Conservation (phyloP, 305 asterid genomes). For the Solanum hybrid region DNA sequence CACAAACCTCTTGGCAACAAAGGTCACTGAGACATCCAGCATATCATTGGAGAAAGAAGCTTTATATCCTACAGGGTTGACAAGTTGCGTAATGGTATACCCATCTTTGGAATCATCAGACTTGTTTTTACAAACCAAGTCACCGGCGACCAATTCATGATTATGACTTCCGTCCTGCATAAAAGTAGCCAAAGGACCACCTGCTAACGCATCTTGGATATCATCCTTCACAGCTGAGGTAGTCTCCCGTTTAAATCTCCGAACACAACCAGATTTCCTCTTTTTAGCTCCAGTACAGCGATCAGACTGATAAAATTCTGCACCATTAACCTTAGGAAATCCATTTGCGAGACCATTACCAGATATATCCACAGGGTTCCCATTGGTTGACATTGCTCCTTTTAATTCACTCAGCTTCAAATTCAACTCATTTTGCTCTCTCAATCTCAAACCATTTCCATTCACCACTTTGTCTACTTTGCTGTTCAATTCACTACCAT, state of each 20-base stretch:
- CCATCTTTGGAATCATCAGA: constrained; percentile 33
- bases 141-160: constrained; percentile 23
- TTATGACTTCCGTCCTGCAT: constrained; percentile 25
- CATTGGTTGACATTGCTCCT: constrained; percentile 19
- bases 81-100: constrained; percentile 51
- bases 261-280: constrained; percentile 86
- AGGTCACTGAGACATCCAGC: constrained; percentile 61
- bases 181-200: constrained; percentile 6
- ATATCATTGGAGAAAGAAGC: constrained; percentile 33
- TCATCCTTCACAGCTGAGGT: constrained; percentile 18
- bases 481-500: constrained; percentile 16
- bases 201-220: constrained; percentile 17
- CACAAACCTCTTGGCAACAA: constrained; percentile 77
- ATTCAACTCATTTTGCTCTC: constrained; percentile 34
- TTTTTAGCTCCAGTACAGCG: constrained; percentile 68
- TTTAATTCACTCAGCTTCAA: constrained; percentile 51
- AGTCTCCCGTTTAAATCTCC: constrained; percentile 59
- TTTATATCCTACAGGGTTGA: constrained; percentile 64
- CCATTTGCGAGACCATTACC: constrained; percentile 26
- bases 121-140: constrained; percentile 26
- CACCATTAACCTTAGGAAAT: constrained; percentile 23
- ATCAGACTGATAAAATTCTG: constrained; percentile 31
- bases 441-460: constrained; percentile 29
- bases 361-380: constrained; percentile 18
- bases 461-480: constrained; percentile 26